These are phyloP conservation scores for Monilinia vaccinii-corymbosi DNA, from an alignment of 2,329 filamentous ascomycete species.

Conservation along the genomic window DNA sequence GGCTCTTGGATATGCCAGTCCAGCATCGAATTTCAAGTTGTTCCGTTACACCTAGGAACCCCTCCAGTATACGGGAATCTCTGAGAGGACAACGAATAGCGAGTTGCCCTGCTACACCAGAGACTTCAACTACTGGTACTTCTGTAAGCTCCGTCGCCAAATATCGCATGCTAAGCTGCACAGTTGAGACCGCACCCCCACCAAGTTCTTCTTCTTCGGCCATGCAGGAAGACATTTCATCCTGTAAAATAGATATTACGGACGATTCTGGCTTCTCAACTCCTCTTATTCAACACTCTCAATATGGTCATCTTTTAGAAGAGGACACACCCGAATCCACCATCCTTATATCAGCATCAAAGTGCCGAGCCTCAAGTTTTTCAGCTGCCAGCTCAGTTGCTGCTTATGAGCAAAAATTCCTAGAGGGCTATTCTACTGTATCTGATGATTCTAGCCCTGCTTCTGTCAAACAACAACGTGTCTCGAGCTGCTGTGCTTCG, in stretches of 20 bases:
- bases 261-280: not conserved
- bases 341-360: not conserved
- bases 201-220: not conserved
- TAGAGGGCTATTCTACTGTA: not conserved
- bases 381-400: not conserved
- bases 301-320: not conserved
- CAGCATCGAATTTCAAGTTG: slow-evolving; percentile 6
- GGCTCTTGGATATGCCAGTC: not conserved
- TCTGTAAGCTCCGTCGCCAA: not conserved
- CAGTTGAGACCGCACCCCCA: not conserved
- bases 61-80: not conserved
- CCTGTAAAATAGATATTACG: not conserved
- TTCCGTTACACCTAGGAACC: not conserved
- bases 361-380: not conserved
- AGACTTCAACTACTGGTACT: not conserved
- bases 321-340: not conserved
- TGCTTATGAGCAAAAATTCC: not conserved
- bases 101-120: not conserved
- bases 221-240: not conserved
- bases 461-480: not conserved
- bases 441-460: not conserved
- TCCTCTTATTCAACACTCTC: not conserved
- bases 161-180: not conserved
- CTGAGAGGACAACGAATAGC: not conserved
- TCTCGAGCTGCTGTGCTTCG: slow-evolving; percentile 2